Conservation (phyloP, 2,329 filamentous ascomycete genomes). For the Cadophora gregata region DNA sequence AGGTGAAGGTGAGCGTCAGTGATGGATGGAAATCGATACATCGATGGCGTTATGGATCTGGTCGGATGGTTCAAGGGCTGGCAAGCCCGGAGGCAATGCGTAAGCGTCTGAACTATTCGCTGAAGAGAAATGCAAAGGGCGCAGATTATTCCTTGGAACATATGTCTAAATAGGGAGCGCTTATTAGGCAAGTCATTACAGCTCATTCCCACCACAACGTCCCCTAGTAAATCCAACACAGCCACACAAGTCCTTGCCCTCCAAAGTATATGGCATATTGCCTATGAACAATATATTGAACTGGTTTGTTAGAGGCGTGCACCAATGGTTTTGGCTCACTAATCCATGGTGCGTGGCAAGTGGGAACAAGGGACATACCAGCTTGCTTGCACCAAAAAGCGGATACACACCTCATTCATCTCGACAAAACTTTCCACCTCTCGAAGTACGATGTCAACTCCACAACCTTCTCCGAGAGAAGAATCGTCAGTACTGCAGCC, state of each 20-base stretch:
- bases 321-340: neutral
- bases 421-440: neutral
- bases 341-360: no score
- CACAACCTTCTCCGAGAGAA: neutral
- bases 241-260: slow-evolving; percentile 25
- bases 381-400: neutral
- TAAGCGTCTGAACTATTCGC: neutral
- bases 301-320: neutral
- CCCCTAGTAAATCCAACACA: slow-evolving; percentile 21
- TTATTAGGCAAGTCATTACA: slow-evolving; percentile 16
- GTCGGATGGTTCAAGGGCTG: neutral
- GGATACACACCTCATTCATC: neutral
- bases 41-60: neutral
- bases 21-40: neutral
- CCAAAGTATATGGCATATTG: neutral
- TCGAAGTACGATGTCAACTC: slow-evolving; percentile 12
- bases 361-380: neutral
- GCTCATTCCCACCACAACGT: slow-evolving; percentile 27
- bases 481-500: neutral
- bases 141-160: no score
- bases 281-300: neutral
- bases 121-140: neutral
- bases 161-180: neutral
- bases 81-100: neutral
- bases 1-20: neutral